These are phyloP conservation scores for Oehlia diaphana DNA, from an alignment of 192 early-diverging fungal species.

Conservation along the genomic window DNA sequence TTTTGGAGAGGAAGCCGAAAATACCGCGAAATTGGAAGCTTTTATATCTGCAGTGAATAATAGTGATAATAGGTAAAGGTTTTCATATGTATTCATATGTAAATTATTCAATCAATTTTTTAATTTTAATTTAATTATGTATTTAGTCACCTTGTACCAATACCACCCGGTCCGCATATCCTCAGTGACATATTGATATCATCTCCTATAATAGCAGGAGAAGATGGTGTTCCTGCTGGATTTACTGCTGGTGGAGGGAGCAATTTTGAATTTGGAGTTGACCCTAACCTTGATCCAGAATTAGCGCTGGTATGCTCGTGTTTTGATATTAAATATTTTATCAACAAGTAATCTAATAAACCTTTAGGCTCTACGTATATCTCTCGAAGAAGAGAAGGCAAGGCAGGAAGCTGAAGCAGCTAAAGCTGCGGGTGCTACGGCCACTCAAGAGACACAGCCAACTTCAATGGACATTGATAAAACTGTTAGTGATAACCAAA, in stretches of 20 bases:
- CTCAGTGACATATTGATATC: constrained; percentile 85
- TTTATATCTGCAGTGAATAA: constrained; percentile 90
- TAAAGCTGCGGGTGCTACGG: constrained; percentile 35
- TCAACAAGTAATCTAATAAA: background rate
- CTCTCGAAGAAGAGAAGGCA: constrained; percentile 93
- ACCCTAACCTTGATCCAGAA: constrained; percentile 93
- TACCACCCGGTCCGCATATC: constrained; percentile 93
- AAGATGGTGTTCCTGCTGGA: constrained; percentile 73
- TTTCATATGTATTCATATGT: background rate
- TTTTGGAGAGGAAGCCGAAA: constrained; percentile 91
- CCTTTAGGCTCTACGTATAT: constrained; percentile 84
- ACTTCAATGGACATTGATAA: constrained; percentile 40
- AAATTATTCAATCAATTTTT: too few species aligned
- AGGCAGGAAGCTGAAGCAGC: constrained; percentile 73
- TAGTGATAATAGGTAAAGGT: constrained; percentile 79
- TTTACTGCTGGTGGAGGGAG: constrained; percentile 62
- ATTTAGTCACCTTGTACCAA: constrained; percentile 79
- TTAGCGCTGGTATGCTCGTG: constrained; percentile 67
- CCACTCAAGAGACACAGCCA: constrained; percentile 29
- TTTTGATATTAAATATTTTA: background rate
- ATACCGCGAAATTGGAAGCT: constrained; percentile 86
- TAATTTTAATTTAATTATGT: background rate
- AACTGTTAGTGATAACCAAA: constrained; percentile 27
- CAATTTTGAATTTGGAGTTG: constrained; percentile 92
- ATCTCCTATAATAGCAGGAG: constrained; percentile 84